Percentiles rank a stretch among this genome's conserved stretches.
phyloP scores from a whole-genome alignment of 1,139 yeast genomes.

The Pichia sp. region DNA sequence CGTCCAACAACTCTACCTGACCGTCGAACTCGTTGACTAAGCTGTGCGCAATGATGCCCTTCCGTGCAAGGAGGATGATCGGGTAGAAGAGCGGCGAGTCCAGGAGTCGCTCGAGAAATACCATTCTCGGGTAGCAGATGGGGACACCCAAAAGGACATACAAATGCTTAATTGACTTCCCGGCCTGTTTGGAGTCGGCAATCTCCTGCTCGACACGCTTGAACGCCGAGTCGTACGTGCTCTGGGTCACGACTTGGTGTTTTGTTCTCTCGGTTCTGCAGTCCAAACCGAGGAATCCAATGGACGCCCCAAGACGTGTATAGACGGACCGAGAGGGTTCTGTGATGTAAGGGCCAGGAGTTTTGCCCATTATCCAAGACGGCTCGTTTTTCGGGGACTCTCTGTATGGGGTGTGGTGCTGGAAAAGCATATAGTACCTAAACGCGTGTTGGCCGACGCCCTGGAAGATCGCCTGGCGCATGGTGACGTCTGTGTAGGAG shows the following conservation, averaged over 20 bases:
- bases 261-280: slow-evolving; percentile 86
- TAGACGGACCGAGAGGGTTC: slow-evolving; percentile 64
- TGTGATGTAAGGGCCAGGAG: slow-evolving; percentile 61
- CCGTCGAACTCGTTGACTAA: slow-evolving; percentile 90
- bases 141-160: slow-evolving; percentile 90
- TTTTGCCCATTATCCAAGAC: slow-evolving; percentile 52
- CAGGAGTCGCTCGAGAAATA: slow-evolving; percentile 77
- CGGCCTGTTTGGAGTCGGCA: slow-evolving; percentile 32
- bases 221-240: slow-evolving; percentile 60
- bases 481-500: slow-evolving; percentile 70
- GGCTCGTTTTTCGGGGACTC: slow-evolving; percentile 43
- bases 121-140: slow-evolving; percentile 86
- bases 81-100: slow-evolving; percentile 62
- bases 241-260: slow-evolving; percentile 49
- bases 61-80: slow-evolving; percentile 59
- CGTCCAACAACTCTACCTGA: slow-evolving; percentile 83
- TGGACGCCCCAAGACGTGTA: slow-evolving; percentile 67
- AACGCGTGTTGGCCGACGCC: slow-evolving; percentile 75
- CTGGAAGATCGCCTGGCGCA: slow-evolving; percentile 62
- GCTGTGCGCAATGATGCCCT: slow-evolving; percentile 62
- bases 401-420: slow-evolving; percentile 64
- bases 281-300: slow-evolving; percentile 75
- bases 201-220: slow-evolving; percentile 55
- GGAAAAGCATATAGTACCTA: slow-evolving; percentile 85
- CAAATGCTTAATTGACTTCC: slow-evolving; percentile 64